Evolutionary conservation across 345 rosid species (phyloP), one percentile per base, ranked within the genome.

Genomic region (Populus ilicifolia): DNA sequence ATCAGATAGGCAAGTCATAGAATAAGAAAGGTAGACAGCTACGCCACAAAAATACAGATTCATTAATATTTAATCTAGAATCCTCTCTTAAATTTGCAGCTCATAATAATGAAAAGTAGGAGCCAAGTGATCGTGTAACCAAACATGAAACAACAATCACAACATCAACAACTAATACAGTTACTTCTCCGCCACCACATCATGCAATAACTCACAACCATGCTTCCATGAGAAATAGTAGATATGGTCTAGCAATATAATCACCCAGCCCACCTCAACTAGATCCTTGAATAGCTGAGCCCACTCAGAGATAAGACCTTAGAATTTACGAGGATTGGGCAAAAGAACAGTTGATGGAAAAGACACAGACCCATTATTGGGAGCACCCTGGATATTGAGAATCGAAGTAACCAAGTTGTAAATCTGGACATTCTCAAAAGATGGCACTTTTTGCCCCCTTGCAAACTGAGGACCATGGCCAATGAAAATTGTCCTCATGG

Each of bases 361-460:
- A 29, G 84, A 80, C 1, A 46, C 50, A 70, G 98, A 82, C 38
- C 99, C 99, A 64, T 95, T 95, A 81, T 93, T 95, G 10, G 94
- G 85, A 69, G 98, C 90, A 38, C 91, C 97, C 43, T 88, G 74
- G 33, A 93, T 85, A 74, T 86, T 89, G 64, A 95, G 89, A 84
- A 95, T 95, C n/a, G 97, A 84, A 78, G 97, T 89, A 73, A 95
- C 73, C 75, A 90, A 2, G 83, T 92, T 95, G 79, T 95, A 95
- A 74, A 95, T 95, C 86, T 95, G 87, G 77, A 95, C 89, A 82
- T 95, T 95, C 87, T 93, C 97, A 78, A 95, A 93, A 75, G 98
- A 93, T 12, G 97, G 89, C 69, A 95, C 97, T 88, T 95, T 93
- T 84, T 64, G 79, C 17, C 98, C 97, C 63, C 88, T 78, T 0